Evolutionary conservation across 345 rosid genomes (phyloP).

Genomic region (Sapria himalayana): DNA sequence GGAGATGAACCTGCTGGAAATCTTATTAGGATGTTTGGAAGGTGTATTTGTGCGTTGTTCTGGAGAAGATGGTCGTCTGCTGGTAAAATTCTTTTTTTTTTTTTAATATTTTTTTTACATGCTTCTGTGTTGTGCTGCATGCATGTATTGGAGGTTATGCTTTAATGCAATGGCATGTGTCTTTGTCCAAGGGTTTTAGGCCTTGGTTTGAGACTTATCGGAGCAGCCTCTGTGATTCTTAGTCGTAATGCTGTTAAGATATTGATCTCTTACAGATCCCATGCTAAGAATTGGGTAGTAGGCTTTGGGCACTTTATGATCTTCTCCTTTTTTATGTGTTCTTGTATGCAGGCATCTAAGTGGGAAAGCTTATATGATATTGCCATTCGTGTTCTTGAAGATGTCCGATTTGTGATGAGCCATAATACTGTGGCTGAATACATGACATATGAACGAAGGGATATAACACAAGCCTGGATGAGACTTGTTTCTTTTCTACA

Average conservation of each 20-base stretch:
- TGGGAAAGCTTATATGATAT: constrained; percentile 43
- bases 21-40: constrained; percentile 57
- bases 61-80: constrained; percentile 60
- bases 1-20: constrained; percentile 45
- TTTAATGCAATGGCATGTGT: too few relatives aligned
- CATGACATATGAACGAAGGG: constrained; percentile 34
- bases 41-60: constrained; percentile 44
- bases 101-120: neutral
- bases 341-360: constrained; percentile 34
- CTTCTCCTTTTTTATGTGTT: constrained; percentile 4
- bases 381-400: constrained; percentile 50
- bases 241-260: too few relatives aligned
- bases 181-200: too few relatives aligned
- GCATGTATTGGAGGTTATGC: too few relatives aligned
- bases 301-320: constrained; percentile 1
- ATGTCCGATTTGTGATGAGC: constrained; percentile 71
- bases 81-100: constrained; percentile 18
- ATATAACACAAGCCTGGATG: constrained; percentile 57
- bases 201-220: too few relatives aligned
- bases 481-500: constrained; percentile 57
- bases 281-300: too few relatives aligned
- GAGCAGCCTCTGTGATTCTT: too few relatives aligned
- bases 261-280: too few relatives aligned
- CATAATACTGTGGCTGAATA: constrained; percentile 49
- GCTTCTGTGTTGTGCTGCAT: neutral